Base-by-base conservation (phyloP, 805 yeast genomes). In the Barnettozyma sp. region DNA sequence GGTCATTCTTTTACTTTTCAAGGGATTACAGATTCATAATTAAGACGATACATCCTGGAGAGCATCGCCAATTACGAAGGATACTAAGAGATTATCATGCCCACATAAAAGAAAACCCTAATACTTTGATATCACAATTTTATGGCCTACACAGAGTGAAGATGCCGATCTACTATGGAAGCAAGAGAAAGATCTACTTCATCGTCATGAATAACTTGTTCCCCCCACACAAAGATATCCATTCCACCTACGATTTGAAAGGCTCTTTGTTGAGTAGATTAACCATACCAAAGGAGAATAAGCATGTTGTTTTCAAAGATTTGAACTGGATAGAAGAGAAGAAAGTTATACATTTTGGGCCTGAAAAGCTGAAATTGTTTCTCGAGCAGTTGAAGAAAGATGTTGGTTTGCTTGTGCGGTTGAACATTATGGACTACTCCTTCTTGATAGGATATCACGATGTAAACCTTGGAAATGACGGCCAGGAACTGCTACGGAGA, bases 341-440 rank as follows among this genome's bases (percentile, higher is more conserved):
- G 21, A 78, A 75, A 41, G 62, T 65, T 21, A 74, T 92, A n/a
- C 60, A 71, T 23, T 73, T 92, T 47, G 95, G 96, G 1, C 88
- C 94, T 0, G 52, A 59, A 8, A 86, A 82, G 49, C 65, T 71
- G 25, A 61, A 65, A 29, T 58, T 66, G 20, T 76, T 92, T 36
- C 56, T 83, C 21, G 59, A 67, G 13, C 98, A 92, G 58, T 63
- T 92, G 38, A 75, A 68, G 31, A 68, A 68, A 22, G 99, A 92
- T 55, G 92, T 86, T 14, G 58, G 64, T 38, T 67, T 92, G 16
- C 66, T 92, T 29, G 70, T 85, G 42, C 68, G 71, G 39, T 64
- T 86, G 44, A 86, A 87, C 48, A 88, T 85, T 23, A 92, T 92
- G 99, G 99, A 92, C 57, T 92, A 94, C 59, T 87, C 97, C 0